phyloP scores from a whole-genome alignment of 2,329 filamentous ascomycete species.

The Aspergillus sojae region DNA sequence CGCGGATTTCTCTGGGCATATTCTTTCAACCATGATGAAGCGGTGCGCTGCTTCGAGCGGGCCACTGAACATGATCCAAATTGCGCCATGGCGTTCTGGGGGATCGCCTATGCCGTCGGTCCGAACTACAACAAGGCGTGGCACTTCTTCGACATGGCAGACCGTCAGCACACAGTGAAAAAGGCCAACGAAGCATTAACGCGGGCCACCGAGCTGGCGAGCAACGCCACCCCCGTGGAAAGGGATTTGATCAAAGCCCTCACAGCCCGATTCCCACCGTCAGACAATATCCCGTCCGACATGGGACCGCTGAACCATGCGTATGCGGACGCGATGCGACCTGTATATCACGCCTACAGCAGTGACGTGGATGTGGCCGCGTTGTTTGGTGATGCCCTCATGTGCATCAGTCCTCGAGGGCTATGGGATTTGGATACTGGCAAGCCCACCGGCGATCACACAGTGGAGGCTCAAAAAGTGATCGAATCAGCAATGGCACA shows the following conservation, averaged over 20 bases:
- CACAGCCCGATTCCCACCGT: conserved; percentile 55
- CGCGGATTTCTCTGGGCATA: conserved; percentile 44
- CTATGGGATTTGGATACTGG: conserved; percentile 63
- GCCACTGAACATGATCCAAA: conserved; percentile 29
- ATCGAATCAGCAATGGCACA: conserved; percentile 61
- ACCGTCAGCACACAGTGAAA: conserved; percentile 53
- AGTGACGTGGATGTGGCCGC: conserved; percentile 63
- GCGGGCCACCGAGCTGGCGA: conserved; percentile 44
- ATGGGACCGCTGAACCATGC: conserved; percentile 56
- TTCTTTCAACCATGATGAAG: conserved; percentile 40
- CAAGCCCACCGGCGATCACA: conserved; percentile 44
- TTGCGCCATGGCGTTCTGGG: conserved; percentile 41
- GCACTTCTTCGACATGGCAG: conserved; percentile 66
- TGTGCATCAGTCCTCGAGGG: conserved; percentile 66
- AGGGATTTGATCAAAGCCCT: conserved; percentile 55
- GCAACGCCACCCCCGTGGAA: conserved; percentile 54
- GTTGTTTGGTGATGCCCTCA: conserved; percentile 65
- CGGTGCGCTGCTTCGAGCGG: conserved; percentile 32
- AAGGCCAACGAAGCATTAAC: conserved; percentile 47
- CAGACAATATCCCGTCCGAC: conserved; percentile 45
- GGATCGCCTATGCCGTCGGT: conserved; percentile 62
- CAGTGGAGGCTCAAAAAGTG: conserved; percentile 54
- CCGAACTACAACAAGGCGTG: conserved; percentile 80
- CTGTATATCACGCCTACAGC: conserved; percentile 52
- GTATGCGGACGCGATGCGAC: conserved; percentile 63